phyloP scores from a whole-genome alignment of 306 rosid species.

The Vicia villosa region DNA sequence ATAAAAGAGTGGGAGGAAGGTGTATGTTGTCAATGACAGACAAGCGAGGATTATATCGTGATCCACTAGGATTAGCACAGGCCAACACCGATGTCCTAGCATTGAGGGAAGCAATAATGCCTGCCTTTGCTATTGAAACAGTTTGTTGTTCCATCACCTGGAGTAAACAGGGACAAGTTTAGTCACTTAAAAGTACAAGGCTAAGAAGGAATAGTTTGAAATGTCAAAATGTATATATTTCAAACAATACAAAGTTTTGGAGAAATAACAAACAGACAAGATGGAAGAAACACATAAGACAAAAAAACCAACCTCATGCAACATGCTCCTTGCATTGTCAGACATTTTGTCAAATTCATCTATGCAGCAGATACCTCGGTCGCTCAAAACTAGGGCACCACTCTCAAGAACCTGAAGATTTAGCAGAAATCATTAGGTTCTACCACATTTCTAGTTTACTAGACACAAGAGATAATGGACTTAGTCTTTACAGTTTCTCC shows the following conservation, averaged over 20 bases:
- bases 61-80: conserved; percentile 97
- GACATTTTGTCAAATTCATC: conserved; percentile 99
- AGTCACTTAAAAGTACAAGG: conserved; percentile 19
- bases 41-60: conserved; percentile 88
- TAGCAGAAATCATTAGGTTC: conserved; percentile 17
- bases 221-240: conserved; percentile 1
- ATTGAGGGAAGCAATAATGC: conserved; percentile 94
- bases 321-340: conserved; percentile 95
- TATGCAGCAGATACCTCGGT: conserved; percentile 95
- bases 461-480: conserved; percentile 17
- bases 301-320: conserved; percentile 77
- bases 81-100: conserved; percentile 98
- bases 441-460: background rate
- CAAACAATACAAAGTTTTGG: background rate
- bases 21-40: conserved; percentile 96
- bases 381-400: conserved; percentile 96
- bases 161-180: conserved; percentile 26
- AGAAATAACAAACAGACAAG: conserved; percentile 3
- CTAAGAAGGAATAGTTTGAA: background rate
- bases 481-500: conserved; percentile 81
- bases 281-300: conserved; percentile 21
- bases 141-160: conserved; percentile 99
- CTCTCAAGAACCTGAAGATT: conserved; percentile 87
- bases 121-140: conserved; percentile 95
- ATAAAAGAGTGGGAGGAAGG: conserved; percentile 94